Evolutionary conservation across 2,329 filamentous ascomycete species (phyloP), one percentile per base, ranked within the genome.

Genomic region (Diaporthe ilicicola): DNA sequence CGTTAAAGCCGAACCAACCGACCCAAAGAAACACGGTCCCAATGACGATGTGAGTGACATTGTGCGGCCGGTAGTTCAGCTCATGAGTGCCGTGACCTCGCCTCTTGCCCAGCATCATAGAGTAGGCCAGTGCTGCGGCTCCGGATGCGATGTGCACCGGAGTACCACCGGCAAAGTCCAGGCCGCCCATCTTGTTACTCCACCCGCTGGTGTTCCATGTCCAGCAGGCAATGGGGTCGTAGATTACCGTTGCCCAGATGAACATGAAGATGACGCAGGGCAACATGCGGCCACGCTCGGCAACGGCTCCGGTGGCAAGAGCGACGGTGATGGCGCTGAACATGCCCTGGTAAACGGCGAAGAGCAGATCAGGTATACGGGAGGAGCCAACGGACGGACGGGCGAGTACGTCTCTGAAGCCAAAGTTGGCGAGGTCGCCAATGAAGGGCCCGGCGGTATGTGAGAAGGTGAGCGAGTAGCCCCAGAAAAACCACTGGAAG

Each of bases 401-500:
- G 46, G 86, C 94, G 39, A 97, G 86, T 29, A 96, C 93, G 80
- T 92, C 87, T 74, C 85, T 90, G 81, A 97, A 91, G 53, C 92
- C 94, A 78, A 97, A 90, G 84, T 97, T 95, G 74, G 89, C 83
- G 32, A 97, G 84, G 76, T 94, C 87, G 71, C 94, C 94, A 73
- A 97, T 93, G 80, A 90, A 97, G 51, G 85, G 88, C 56, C 91
- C 91, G 32, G 92, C 92, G 2, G 88, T 86, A 81, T 95, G 93
- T 19, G 93, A 96, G 80, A 95, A 96, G 59, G 93, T 90, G 13
- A 96, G 83, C 5, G 92, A 94, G 80, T 94, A 96, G 50, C 93
- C 93, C 93, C 93, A 96, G 86, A 96, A 94, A 85, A 97, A 97
- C 94, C 94, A 97, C 81, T 97, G 94, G 82, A 97, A 97, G 32